Percentiles rank a stretch among this genome's conserved stretches.
phyloP scores from a whole-genome alignment of 768 basidiomycete species.

The Cystobasidium tubakii region DNA sequence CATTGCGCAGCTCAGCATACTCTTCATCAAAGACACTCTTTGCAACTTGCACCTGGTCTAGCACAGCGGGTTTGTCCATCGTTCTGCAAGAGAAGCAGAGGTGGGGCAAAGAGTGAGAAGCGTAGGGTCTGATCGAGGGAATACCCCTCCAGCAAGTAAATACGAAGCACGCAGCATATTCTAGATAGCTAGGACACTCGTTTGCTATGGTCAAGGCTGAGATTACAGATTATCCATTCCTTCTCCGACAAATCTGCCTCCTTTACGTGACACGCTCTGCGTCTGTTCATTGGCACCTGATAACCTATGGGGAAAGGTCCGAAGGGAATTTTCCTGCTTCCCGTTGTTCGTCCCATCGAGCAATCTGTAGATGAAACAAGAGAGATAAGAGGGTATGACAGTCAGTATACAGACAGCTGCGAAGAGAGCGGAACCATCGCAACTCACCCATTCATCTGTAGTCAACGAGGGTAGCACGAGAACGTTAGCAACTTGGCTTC shows the following conservation, averaged over 20 bases:
- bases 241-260: too few relatives aligned
- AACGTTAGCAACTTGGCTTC: background rate
- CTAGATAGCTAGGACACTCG: too few relatives aligned
- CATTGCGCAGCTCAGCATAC: background rate
- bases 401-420: background rate
- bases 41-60: background rate
- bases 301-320: constrained; percentile 21
- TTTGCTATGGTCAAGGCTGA: too few relatives aligned
- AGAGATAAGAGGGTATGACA: background rate
- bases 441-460: constrained; percentile 81
- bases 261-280: too few relatives aligned
- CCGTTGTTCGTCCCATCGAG: constrained; percentile 88
- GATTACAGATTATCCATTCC: too few relatives aligned
- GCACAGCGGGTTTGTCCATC: background rate
- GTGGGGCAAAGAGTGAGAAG: too few relatives aligned
- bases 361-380: constrained; percentile 51
- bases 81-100: too few relatives aligned
- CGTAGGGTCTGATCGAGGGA: too few relatives aligned
- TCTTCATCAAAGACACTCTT: background rate
- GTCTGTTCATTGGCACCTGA: too few relatives aligned
- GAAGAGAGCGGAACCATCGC: background rate
- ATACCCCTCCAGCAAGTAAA: background rate
- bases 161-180: too few relatives aligned
- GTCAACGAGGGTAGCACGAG: constrained; percentile 17
- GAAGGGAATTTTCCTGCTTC: constrained; percentile 57